These are phyloP conservation scores for Fusarium sp. DNA, from an alignment of 2,329 filamentous ascomycete species.

Conservation along the genomic window DNA sequence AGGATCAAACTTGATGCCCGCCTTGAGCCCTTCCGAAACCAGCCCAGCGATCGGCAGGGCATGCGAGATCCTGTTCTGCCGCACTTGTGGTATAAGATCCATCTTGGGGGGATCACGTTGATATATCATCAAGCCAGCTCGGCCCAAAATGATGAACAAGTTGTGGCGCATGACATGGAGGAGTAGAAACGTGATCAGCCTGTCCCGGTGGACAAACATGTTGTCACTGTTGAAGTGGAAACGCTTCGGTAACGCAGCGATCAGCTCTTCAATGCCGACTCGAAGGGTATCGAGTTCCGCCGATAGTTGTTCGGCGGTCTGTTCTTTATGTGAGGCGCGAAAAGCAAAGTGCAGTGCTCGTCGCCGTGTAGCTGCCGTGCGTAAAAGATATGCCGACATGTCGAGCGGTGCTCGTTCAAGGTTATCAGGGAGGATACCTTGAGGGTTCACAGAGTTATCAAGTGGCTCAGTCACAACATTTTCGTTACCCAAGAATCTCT, in stretches of 20 bases:
- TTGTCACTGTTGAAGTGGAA: neutral
- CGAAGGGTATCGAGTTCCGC: neutral
- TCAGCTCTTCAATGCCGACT: neutral
- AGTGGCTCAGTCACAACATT: neutral
- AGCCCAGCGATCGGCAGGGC: neutral
- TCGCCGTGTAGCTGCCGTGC: constrained; percentile 8
- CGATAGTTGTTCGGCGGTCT: neutral
- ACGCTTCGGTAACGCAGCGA: neutral
- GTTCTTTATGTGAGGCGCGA: neutral
- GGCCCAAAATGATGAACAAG: neutral
- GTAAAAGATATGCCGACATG: constrained; percentile 16
- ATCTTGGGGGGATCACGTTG: neutral
- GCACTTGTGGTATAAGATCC: neutral
- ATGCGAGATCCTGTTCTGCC: neutral
- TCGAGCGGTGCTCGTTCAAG: constrained; percentile 4
- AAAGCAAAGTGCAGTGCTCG: constrained; percentile 9
- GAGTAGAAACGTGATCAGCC: neutral
- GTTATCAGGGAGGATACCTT: neutral
- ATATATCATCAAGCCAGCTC: neutral
- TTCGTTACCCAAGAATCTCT: constrained; percentile 1
- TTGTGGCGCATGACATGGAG: neutral
- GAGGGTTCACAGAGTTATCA: neutral
- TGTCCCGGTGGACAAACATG: neutral
- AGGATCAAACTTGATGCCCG: neutral
- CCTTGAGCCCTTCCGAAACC: neutral